Conservation (phyloP, 371 early-diverging fungal species). For the Mortierella sp. region DNA sequence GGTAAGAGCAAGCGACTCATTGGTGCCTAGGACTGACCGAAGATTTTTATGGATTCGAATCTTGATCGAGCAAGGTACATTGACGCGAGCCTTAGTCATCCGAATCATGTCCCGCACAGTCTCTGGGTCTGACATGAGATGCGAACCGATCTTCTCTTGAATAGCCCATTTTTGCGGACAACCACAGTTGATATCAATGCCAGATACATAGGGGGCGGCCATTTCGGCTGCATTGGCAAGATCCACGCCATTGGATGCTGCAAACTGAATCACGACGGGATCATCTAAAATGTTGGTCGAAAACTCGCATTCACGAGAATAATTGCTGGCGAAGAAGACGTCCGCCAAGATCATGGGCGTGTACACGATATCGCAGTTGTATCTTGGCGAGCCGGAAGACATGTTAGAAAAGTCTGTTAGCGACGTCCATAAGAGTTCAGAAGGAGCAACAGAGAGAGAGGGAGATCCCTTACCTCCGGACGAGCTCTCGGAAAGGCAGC, state of each 20-base stretch:
- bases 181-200: constrained; percentile 88
- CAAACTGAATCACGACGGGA: constrained; percentile 95
- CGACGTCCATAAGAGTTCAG: too few relatives aligned
- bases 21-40: constrained; percentile 55
- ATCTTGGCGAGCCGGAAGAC: constrained; percentile 55
- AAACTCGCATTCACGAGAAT: constrained; percentile 86
- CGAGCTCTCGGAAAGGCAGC: constrained; percentile 90
- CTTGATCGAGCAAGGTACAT: constrained; percentile 83
- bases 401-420: too few relatives aligned
- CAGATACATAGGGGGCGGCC: constrained; percentile 82
- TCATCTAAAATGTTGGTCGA: constrained; percentile 80
- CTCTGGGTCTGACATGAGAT: constrained; percentile 84
- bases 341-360: constrained; percentile 98
- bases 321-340: constrained; percentile 85
- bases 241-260: constrained; percentile 83
- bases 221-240: constrained; percentile 88
- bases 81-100: constrained; percentile 69
- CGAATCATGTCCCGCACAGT: constrained; percentile 85
- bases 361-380: constrained; percentile 93
- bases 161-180: constrained; percentile 92
- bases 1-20: too few relatives aligned
- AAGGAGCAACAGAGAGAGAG: too few relatives aligned
- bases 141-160: constrained; percentile 81
- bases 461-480: constrained; percentile 86
- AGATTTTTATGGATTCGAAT: constrained; percentile 82